phyloP scores from a whole-genome alignment of 225 moss, liverwort and hornwort genomes.

The Ulota crispa region DNA sequence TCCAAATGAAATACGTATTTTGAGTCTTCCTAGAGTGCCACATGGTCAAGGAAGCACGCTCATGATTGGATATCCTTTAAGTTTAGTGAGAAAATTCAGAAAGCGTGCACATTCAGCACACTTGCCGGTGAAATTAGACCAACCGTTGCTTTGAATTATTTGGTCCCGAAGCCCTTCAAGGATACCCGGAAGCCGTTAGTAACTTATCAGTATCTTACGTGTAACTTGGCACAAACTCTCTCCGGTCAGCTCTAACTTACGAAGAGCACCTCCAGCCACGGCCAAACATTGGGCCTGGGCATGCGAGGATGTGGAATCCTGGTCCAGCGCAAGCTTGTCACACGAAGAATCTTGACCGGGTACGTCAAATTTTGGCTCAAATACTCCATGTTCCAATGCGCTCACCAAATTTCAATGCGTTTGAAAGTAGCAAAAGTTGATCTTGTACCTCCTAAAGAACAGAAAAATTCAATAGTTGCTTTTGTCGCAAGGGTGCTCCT shows the following conservation, averaged over 20 bases:
- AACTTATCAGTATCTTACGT: background rate
- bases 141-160: constrained; percentile 1
- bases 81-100: background rate
- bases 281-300: too few relatives aligned
- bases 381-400: too few relatives aligned
- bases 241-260: background rate
- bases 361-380: too few relatives aligned
- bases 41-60: background rate
- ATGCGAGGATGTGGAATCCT: too few relatives aligned
- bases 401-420: too few relatives aligned
- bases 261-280: too few relatives aligned
- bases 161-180: background rate
- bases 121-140: background rate
- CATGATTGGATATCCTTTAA: constrained; percentile 10
- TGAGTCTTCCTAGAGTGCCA: background rate
- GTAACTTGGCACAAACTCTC: background rate
- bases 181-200: background rate
- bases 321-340: too few relatives aligned
- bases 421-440: too few relatives aligned
- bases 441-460: too few relatives aligned
- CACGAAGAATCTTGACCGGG: too few relatives aligned
- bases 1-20: background rate
- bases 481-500: too few relatives aligned
- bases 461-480: too few relatives aligned
- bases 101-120: background rate